A percentile compares a stretch with the other conserved stretches of the same genome.
phyloP scores from a whole-genome alignment of 192 early-diverging fungal species.

The Ramicandelaber brevisporus region DNA sequence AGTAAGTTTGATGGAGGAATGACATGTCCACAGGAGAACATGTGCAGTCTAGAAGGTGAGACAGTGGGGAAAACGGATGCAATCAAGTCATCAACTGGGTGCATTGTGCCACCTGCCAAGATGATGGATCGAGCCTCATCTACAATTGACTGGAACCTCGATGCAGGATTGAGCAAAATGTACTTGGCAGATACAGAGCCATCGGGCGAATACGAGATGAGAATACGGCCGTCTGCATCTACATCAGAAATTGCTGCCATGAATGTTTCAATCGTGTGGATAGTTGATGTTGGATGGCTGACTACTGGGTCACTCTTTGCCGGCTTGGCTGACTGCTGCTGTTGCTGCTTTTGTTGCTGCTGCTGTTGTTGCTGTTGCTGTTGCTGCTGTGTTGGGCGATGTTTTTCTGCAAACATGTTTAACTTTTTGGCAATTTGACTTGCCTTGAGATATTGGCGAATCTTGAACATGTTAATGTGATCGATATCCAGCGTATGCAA shows the following conservation, averaged over 20 bases:
- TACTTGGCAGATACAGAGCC: conserved; percentile 33
- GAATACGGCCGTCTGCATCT: conserved; percentile 45
- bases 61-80: conserved; percentile 5
- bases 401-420: conserved; percentile 15
- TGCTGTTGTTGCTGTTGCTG: no score
- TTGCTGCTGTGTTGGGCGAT: no score
- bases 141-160: conserved; percentile 48
- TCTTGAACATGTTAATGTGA: conserved; percentile 61
- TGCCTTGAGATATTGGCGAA: conserved; percentile 32
- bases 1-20: conserved; percentile 52
- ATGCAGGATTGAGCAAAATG: conserved; percentile 61
- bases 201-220: no score
- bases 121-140: conserved; percentile 57
- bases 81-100: conserved; percentile 32
- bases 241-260: conserved; percentile 25
- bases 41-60: conserved; percentile 11
- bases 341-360: no score
- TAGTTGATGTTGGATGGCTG: not conserved
- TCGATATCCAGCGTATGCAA: conserved; percentile 36
- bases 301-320: not conserved
- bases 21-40: conserved; percentile 69
- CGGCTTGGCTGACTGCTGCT: not conserved
- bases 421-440: conserved; percentile 33
- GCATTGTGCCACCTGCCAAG: conserved; percentile 84
- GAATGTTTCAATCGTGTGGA: conserved; percentile 22